These are phyloP conservation scores for Apocynum venetum DNA, from an alignment of 257 asterid species.

Conservation along the genomic window DNA sequence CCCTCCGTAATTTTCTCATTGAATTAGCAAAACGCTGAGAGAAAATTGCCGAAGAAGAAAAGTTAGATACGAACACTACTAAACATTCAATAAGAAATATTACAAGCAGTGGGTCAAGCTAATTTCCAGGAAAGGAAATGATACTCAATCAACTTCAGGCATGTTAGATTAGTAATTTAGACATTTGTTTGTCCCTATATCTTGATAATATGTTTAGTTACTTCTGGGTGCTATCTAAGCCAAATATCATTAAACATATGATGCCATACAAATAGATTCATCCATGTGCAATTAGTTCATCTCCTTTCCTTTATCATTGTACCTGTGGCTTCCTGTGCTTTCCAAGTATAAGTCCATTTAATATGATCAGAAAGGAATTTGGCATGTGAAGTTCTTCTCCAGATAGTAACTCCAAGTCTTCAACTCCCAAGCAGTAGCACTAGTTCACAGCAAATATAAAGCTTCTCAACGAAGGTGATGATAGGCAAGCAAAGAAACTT, in stretches of 20 bases:
- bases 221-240: background rate
- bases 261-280: background rate
- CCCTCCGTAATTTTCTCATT: constrained; percentile 85
- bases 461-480: background rate
- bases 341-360: constrained; percentile 93
- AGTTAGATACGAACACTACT: background rate
- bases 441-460: constrained; percentile 18
- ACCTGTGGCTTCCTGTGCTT: constrained; percentile 85
- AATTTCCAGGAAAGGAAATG: background rate
- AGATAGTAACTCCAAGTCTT: constrained; percentile 74
- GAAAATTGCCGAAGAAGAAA: constrained; percentile 10
- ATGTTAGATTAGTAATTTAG: background rate
- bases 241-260: background rate
- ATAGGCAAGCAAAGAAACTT: constrained; percentile 5
- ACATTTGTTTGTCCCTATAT: background rate
- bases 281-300: background rate
- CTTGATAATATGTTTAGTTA: background rate
- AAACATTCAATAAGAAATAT: background rate
- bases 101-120: background rate
- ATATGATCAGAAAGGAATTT: constrained; percentile 61
- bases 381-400: constrained; percentile 94
- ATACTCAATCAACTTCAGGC: background rate
- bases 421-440: constrained; percentile 86
- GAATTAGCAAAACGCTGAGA: constrained; percentile 58
- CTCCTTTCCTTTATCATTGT: constrained; percentile 11